phyloP scores from a whole-genome alignment of 2,329 filamentous ascomycete species.

The Trichoderma sp. region DNA sequence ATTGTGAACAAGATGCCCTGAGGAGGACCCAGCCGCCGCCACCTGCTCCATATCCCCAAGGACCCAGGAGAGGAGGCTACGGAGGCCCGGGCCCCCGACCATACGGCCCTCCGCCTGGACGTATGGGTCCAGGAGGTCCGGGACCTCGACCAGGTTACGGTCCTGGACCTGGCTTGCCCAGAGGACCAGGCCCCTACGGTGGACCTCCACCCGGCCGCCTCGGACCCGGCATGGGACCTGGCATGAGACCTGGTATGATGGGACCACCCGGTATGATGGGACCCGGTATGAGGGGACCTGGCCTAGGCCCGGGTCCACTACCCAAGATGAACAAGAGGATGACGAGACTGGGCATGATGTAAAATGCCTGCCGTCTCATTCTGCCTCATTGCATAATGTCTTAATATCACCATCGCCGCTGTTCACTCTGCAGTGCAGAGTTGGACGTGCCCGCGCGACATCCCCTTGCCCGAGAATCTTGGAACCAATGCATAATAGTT shows the following conservation, averaged over 20 bases:
- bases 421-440: constrained; percentile 10
- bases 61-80: constrained; percentile 8
- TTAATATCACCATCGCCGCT: neutral
- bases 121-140: constrained; percentile 21
- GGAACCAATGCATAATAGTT: constrained; percentile 10
- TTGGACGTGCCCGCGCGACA: neutral
- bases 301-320: constrained; percentile 22
- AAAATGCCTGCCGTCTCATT: constrained; percentile 22
- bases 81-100: constrained; percentile 16
- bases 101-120: constrained; percentile 23
- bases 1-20: constrained; percentile 84
- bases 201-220: constrained; percentile 20
- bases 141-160: constrained; percentile 21
- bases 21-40: constrained; percentile 44
- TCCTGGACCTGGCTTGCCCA: constrained; percentile 14
- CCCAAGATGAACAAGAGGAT: constrained; percentile 61
- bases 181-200: constrained; percentile 21
- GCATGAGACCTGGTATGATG: constrained; percentile 19
- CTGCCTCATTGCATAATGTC: neutral
- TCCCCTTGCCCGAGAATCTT: neutral
- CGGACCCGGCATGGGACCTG: constrained; percentile 16
- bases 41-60: neutral
- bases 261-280: constrained; percentile 20
- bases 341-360: constrained; percentile 60
- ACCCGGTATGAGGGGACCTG: constrained; percentile 19